Evolutionary conservation across 192 early-diverging fungal species (phyloP), one percentile per base, ranked within the genome.

Genomic region (Spizellomyces sp.): DNA sequence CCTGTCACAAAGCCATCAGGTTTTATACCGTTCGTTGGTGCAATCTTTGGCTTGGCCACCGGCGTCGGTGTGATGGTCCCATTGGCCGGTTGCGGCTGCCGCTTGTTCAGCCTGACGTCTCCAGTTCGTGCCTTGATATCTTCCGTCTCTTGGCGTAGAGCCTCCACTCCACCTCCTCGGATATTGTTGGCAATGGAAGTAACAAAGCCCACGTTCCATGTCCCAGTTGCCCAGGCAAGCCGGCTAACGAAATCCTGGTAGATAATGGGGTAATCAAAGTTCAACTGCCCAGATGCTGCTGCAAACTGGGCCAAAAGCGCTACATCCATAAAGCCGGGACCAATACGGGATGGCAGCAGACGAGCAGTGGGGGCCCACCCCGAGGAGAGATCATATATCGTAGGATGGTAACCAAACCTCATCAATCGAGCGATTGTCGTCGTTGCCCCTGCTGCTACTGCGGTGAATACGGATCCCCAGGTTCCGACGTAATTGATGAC

Each of bases 351-450:
- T 7, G 69, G 69, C 43, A 70, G 45, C 8, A 70, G 45, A 21
- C 59, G 58, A 15, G 69, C 59, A 6, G 58, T 61, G 21, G 69
- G 69, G 1, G 69, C 58, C 69, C 69, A 70, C 14, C 69, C 69
- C 2, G 69, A 70, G 45, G 69, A 70, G 43, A 70, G 8, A 57
- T 70, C 69, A 60, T 62, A 70, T 36, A 70, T 9, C 17, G 69
- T 70, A 9, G 59, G 57, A 8, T n/a, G 9, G 58, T 62, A 70
- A 12, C 59, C 58, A 9, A 41, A 27, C 0, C 69, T 57, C 6
- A 70, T 43, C 15, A 21, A 62, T 21, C 69, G 58, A 8, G 45
- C 9, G 8, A 62, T 12, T 14, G 62, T 10, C 19, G 69, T 70
- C 44, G 69, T 70, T 9, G 60, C 59, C 9, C 58, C 69, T 7